Conservation (phyloP, 2,329 filamentous ascomycete species). For the Capronia coronata region DNA sequence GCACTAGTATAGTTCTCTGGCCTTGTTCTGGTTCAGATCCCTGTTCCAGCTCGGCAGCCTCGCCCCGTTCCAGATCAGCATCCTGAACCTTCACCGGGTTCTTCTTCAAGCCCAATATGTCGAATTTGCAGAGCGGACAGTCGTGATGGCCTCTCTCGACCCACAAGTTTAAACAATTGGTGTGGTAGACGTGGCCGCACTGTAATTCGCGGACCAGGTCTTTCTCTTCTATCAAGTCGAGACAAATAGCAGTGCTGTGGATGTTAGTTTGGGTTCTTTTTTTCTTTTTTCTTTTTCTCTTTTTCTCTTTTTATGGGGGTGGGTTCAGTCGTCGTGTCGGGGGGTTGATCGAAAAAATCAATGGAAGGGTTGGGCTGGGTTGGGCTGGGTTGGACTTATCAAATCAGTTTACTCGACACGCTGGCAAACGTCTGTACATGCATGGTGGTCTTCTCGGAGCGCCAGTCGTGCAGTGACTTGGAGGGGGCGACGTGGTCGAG, state of each 20-base stretch:
- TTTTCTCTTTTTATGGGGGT: neutral
- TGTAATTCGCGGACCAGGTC: conserved; percentile 21
- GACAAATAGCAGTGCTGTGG: conserved; percentile 19
- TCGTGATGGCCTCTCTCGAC: conserved; percentile 23
- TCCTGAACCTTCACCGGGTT: conserved; percentile 1
- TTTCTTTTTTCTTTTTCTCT: too few species aligned
- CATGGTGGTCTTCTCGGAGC: conserved; percentile 14
- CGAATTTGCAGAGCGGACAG: conserved; percentile 23
- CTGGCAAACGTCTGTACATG: conserved; percentile 22
- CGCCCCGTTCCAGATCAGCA: neutral
- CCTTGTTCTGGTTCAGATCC: neutral
- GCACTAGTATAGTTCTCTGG: too few species aligned
- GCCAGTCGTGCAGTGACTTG: conserved; percentile 17
- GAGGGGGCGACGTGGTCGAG: conserved; percentile 20
- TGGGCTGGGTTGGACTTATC: conserved; percentile 7
- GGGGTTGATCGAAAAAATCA: too few species aligned
- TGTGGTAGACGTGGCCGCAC: conserved; percentile 22
- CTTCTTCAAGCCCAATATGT: conserved; percentile 18
- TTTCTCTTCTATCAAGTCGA: conserved; percentile 20
- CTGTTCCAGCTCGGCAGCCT: neutral
- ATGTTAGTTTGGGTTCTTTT: conserved; percentile 7
- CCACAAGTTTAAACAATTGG: conserved; percentile 20
- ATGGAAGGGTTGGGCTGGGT: neutral
- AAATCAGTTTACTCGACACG: conserved; percentile 13
- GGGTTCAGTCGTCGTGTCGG: too few species aligned